Conservation (phyloP, 176 grass and related monocot genomes). For the Zea mays region Zm-B73-REFERENCE-NAM-5.0 NC_050100.1:212549501-212550000, state of each 20-base stretch:
- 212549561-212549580: conserved; percentile 73
- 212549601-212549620: conserved; percentile 60
- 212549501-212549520: conserved; percentile 79
- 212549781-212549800: conserved; percentile 11
- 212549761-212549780: conserved; percentile 9
- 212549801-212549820: not conserved
- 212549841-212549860: conserved; percentile 11
- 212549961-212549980: conserved; percentile 18
- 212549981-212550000: not conserved
- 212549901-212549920: conserved; percentile 22
- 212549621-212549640: conserved; percentile 61
- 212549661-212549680: conserved; percentile 98
- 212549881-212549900: not conserved
- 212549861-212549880: not conserved
- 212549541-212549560: conserved; percentile 69
- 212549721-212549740: conserved; percentile 28
- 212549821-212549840: not conserved
- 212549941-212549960: conserved; percentile 6
- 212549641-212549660: conserved; percentile 67
- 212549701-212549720: conserved; percentile 45
- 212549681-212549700: conserved; percentile 89
- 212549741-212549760: not conserved
- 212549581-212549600: conserved; percentile 73
- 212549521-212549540: conserved; percentile 72
- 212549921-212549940: conserved; percentile 24